These are phyloP conservation scores for Stevia rebaudiana DNA, from an alignment of 140 eudicot genomes.

Conservation along the genomic window DNA sequence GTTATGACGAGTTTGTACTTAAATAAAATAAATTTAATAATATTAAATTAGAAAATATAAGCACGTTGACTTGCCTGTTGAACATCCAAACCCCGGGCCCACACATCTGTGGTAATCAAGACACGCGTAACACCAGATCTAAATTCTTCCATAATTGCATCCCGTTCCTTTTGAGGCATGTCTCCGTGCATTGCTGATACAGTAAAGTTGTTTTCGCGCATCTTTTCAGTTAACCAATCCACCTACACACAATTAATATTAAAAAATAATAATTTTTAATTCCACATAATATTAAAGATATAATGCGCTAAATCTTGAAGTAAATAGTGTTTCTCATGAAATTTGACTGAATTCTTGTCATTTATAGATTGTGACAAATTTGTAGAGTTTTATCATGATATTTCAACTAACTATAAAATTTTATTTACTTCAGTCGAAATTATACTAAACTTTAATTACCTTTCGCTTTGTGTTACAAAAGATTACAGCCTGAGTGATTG, in stretches of 20 bases:
- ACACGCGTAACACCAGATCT: constrained; percentile 76
- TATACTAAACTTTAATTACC: constrained; percentile 39
- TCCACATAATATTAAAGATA: constrained; percentile 1
- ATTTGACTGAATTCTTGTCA: not conserved
- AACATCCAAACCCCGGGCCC: constrained; percentile 98
- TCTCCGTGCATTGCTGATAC: constrained; percentile 98
- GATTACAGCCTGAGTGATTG: constrained; percentile 94
- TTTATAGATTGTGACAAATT: no score
- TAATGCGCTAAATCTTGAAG: not conserved
- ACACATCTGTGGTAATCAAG: constrained; percentile 89
- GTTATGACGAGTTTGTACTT: not conserved
- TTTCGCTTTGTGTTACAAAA: constrained; percentile 94
- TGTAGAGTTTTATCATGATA: not conserved
- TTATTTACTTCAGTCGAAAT: not conserved
- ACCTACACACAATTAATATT: constrained; percentile 51
- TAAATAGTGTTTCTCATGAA: not conserved
- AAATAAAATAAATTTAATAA: not conserved
- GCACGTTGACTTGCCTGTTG: constrained; percentile 54
- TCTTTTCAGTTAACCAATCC: constrained; percentile 95
- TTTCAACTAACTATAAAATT: not conserved
- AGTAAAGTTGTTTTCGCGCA: constrained; percentile 90
- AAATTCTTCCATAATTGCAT: constrained; percentile 93
- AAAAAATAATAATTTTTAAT: not conserved
- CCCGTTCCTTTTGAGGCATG: constrained; percentile 97
- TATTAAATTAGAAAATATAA: not conserved